Base-by-base conservation (phyloP, 2,329 filamentous ascomycete species). In the Exophiala sp. region DNA sequence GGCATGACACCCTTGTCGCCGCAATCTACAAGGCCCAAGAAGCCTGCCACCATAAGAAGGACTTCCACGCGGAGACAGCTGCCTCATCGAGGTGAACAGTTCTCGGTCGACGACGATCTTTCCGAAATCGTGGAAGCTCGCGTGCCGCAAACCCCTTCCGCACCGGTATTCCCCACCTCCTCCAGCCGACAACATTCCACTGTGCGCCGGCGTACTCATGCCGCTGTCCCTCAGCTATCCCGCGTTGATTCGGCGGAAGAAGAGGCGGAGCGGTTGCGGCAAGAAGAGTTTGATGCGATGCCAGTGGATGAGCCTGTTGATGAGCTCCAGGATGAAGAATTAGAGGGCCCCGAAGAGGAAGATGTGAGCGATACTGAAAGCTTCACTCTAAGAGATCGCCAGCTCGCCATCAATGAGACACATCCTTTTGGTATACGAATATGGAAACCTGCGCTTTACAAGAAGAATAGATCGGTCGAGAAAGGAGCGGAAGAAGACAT, bases 391-490 rank as follows among this genome's bases (percentile, higher is more conserved):
- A 95, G 94, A 68, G 93, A 98, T 68, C 82, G 93, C 48, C 93
- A 98, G 70, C 83, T 95, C 66, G 93, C 93, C 58, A 98, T 98
- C 75, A 98, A 98, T 70, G 85, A 95, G 67, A 98, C 93, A 0
- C 93, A 98, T 74, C 93, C 93, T 0, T 98, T 98, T 63, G 93
- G 93, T 75, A 97, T 98, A 65, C 83, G 94, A 66, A 88, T 98
- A 57, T 98, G 93, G 93, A 98, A 98, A 69, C 93, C 93, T 37
- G 94, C 93, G 1, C 69, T 98, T 56, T 98, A 98, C 78, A 98
- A 98, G 71, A 98, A 98, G 69, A 84, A 86, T 62, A 83, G 93
- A 49, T 98, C 93, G 1, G 94, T 98, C 30, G 89, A 97, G 67
- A 93, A 94, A 69, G 95, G 84, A 40, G 93, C 93, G 4, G 91